Evolutionary conservation across 2,329 filamentous ascomycete genomes (phyloP).

Genomic region (Trichophyton rubrum): DNA sequence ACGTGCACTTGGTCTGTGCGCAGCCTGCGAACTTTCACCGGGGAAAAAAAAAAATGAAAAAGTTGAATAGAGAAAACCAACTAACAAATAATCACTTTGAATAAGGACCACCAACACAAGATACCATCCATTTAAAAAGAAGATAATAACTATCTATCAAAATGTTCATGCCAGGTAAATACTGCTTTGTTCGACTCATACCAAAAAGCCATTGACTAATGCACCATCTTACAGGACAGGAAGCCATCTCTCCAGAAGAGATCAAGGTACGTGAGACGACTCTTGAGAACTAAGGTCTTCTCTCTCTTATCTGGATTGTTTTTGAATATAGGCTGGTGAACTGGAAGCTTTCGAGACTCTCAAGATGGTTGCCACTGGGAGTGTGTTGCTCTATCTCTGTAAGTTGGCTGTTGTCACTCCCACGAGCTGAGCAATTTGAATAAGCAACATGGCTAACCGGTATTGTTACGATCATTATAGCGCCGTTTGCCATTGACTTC

Average conservation of each 20-base stretch:
- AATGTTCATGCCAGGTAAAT: constrained; percentile 17
- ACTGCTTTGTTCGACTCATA: neutral
- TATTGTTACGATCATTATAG: constrained; percentile 17
- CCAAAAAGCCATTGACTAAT: neutral
- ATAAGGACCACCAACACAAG: neutral
- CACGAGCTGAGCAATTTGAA: neutral
- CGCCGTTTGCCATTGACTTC: constrained; percentile 40
- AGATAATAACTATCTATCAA: neutral
- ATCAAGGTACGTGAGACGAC: constrained; percentile 25
- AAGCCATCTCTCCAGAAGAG: constrained; percentile 37
- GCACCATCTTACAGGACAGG: constrained; percentile 22
- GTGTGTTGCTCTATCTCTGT: constrained; percentile 51
- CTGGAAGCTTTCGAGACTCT: constrained; percentile 42
- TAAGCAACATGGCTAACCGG: neutral
- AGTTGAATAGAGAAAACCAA: neutral
- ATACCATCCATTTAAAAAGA: neutral
- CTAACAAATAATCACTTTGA: neutral
- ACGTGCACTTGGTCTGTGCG: neutral
- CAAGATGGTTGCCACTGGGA: constrained; percentile 42
- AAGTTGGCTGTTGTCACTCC: constrained; percentile 21
- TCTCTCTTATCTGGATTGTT: constrained; percentile 7
- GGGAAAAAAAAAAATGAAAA: neutral
- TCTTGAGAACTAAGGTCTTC: no score
- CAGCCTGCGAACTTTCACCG: neutral
- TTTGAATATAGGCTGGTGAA: constrained; percentile 35